Percentiles rank a stretch among this genome's conserved stretches.
phyloP scores from a whole-genome alignment of 1,284 basidiomycete genomes.

The Ganoderma boninense region DNA sequence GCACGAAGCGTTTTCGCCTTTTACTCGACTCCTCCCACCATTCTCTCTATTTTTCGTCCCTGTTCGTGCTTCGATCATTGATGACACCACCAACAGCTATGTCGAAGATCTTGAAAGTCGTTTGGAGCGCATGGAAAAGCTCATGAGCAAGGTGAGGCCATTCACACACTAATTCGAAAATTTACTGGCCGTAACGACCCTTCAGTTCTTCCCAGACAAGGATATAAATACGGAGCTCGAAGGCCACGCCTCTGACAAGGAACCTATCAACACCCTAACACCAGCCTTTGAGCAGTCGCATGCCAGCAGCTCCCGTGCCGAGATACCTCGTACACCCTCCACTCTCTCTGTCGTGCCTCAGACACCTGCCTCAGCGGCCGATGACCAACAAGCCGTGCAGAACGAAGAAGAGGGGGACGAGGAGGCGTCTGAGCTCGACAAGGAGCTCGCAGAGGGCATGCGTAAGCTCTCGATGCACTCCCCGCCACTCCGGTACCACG shows the following conservation, averaged over 20 bases:
- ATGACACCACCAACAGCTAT: conserved; percentile 52
- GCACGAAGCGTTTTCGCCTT: neutral
- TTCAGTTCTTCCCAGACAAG: conserved; percentile 50
- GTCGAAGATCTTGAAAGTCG: conserved; percentile 76
- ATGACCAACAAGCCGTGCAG: neutral
- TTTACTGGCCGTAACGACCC: neutral
- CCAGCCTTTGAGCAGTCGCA: conserved; percentile 33
- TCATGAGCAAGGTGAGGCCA: conserved; percentile 61
- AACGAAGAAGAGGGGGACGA: neutral
- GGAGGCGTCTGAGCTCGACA: neutral
- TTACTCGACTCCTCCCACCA: too few species aligned
- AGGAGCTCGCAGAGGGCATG: conserved; percentile 27
- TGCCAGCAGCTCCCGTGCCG: conserved; percentile 22
- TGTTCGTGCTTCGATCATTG: neutral
- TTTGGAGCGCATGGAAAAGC: conserved; percentile 73
- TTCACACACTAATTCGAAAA: neutral
- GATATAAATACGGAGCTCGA: conserved; percentile 50
- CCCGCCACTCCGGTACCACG: conserved; percentile 52
- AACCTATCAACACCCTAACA: conserved; percentile 3
- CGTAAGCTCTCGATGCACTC: conserved; percentile 36
- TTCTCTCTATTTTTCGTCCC: neutral
- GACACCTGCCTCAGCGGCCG: conserved; percentile 22
- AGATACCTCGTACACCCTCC: conserved; percentile 19
- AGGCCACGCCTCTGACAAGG: conserved; percentile 9
- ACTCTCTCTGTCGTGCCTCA: conserved; percentile 6